Evolutionary conservation across 1,139 yeast genomes (phyloP), one percentile per base, ranked within the genome.

Genomic region (Hyphopichia pseudoburtonii): DNA sequence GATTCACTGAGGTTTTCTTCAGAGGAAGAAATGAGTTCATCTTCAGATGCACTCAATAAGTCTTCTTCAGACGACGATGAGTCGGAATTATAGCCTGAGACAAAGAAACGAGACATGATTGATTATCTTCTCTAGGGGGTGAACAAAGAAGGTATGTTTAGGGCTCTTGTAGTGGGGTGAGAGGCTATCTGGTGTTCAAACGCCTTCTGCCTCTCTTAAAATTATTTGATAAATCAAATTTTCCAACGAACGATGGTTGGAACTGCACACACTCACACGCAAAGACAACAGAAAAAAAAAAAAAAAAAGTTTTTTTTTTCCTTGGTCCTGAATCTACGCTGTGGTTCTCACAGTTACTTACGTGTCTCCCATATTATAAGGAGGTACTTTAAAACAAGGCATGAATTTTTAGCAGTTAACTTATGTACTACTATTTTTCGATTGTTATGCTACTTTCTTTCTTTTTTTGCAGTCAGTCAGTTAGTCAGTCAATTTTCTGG

Each of bases 21-120:
- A 28, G 77, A 71, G 27, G 67, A 60, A 41, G 66, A 56, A 41
- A 78, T 57, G 51, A 78, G 66, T 57, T 79, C 88, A 51, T 84
- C 90, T 51, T 79, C 85, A 35, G 87, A 79, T 35, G 87, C 73
- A 47, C 83, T 76, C 56, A 82, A 72, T 53, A 82, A 70, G 50
- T 80, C 88, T 55, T 85, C 95, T 51, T 85, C 95, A 47, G 81
- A 82, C 29, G 88, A 80, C 32, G 94, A 83, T 39, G 85, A 75
- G 51, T 80, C 81, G 53, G 73, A 82, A 46, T 69, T 71, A 54
- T 77, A 74, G 48, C 77, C 82, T 42, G 82, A 69, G 43, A 80
- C 83, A 70, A 85, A 84, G 76, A 84, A 84, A 62, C 88, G 78
- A 46, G 92, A 83, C 90, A 84, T 84, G 9, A 16, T 26, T 26